Evolutionary conservation across 257 asterid species (phyloP).

Genomic region (Rehmannia glutinosa): DNA sequence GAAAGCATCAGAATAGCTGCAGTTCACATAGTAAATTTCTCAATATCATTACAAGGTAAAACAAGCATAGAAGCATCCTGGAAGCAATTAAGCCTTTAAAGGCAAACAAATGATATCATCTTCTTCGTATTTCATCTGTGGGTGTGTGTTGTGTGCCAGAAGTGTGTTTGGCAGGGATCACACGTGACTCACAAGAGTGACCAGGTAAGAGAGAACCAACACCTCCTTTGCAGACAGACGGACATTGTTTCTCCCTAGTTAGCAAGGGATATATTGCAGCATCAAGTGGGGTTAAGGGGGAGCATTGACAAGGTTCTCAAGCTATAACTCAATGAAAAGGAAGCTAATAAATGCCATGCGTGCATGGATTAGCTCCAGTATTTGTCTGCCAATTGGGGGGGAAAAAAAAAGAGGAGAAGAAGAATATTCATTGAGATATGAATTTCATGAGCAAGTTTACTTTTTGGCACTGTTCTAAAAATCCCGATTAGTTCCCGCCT

Average conservation of each 20-base stretch:
- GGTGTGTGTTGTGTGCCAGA: neutral
- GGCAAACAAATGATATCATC: neutral
- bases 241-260: neutral
- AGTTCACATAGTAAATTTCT: neutral
- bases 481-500: too few species aligned
- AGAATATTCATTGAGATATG: constrained; percentile 3
- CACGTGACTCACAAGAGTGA: neutral
- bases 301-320: neutral
- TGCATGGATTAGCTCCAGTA: neutral
- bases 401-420: neutral
- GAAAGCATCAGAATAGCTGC: constrained; percentile 1
- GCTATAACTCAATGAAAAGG: neutral
- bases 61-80: neutral
- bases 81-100: constrained; percentile 1
- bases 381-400: neutral
- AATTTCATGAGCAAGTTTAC: neutral
- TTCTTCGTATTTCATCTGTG: neutral
- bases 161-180: neutral
- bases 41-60: constrained; percentile 8
- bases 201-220: neutral
- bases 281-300: neutral
- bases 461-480: too few species aligned
- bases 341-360: neutral
- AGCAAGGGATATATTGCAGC: neutral
- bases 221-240: neutral